These are phyloP conservation scores for Davidsoniella virescens DNA, from an alignment of 2,329 filamentous ascomycete genomes.

Conservation along the genomic window DNA sequence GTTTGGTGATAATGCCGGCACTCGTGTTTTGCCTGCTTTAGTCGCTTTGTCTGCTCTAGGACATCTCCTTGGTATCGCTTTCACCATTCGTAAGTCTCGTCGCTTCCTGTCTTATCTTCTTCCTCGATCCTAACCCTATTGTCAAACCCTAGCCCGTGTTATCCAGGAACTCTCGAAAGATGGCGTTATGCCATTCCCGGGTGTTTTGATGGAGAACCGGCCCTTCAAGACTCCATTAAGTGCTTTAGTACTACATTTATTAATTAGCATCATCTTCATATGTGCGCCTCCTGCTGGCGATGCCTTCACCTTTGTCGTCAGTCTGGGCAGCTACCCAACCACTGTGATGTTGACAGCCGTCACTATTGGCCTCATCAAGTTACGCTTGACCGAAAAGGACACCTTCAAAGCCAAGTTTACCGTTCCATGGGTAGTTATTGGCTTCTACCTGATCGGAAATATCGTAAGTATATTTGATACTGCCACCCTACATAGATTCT, in stretches of 20 bases:
- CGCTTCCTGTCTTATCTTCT: not conserved
- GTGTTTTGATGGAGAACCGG: constrained; percentile 51
- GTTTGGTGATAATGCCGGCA: constrained; percentile 39
- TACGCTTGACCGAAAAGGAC: constrained; percentile 32
- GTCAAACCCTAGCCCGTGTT: constrained; percentile 33
- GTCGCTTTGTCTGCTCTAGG: constrained; percentile 45
- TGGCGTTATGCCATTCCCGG: constrained; percentile 47
- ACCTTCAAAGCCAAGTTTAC: constrained; percentile 38
- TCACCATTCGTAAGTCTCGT: constrained; percentile 17
- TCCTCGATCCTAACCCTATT: not conserved
- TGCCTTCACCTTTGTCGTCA: constrained; percentile 51
- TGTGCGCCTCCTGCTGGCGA: constrained; percentile 50
- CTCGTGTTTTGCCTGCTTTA: constrained; percentile 33
- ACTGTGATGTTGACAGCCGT: constrained; percentile 38
- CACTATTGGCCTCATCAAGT: constrained; percentile 33
- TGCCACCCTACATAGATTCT: not conserved
- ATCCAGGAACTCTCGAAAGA: constrained; percentile 56
- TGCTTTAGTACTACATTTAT: constrained; percentile 44
- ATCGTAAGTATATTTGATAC: constrained; percentile 14
- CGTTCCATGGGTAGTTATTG: constrained; percentile 29
- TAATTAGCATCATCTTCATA: constrained; percentile 48
- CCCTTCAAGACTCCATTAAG: constrained; percentile 43
- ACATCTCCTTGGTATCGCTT: constrained; percentile 44
- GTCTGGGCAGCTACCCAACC: constrained; percentile 37
- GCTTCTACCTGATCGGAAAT: constrained; percentile 34